These are phyloP conservation scores for Xanthoconium purpureum DNA, from an alignment of 768 basidiomycete species.

Conservation along the genomic window DNA sequence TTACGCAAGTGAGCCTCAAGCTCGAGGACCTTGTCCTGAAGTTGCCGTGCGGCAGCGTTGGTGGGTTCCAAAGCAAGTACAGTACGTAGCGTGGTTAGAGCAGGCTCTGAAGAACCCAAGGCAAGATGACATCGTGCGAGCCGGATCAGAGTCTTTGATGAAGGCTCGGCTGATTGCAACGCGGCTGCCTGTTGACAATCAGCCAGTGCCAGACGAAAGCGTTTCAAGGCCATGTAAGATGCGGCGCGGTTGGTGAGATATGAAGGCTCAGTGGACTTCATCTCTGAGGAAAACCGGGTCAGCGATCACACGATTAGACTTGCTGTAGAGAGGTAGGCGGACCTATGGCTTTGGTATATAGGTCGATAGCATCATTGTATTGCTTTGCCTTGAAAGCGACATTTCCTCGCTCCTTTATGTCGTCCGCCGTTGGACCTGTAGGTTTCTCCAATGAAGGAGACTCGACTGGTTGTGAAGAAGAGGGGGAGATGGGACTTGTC, in stretches of 20 bases:
- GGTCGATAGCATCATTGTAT: constrained; percentile 67
- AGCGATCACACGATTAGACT: constrained; percentile 3
- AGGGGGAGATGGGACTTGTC: constrained; percentile 19
- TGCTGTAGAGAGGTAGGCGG: constrained; percentile 23
- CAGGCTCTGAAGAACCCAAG: constrained; percentile 64
- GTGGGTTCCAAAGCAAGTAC: constrained; percentile 60
- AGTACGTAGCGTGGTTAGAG: constrained; percentile 62
- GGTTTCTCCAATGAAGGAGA: constrained; percentile 17
- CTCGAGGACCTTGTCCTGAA: constrained; percentile 56
- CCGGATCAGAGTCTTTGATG: constrained; percentile 76
- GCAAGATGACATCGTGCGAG: constrained; percentile 84
- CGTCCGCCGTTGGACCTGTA: constrained; percentile 41
- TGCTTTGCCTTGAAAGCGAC: constrained; percentile 62
- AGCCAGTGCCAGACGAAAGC: constrained; percentile 66
- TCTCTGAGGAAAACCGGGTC: constrained; percentile 36
- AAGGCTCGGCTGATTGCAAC: constrained; percentile 59
- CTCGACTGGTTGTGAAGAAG: constrained; percentile 5
- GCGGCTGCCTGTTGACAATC: constrained; percentile 76
- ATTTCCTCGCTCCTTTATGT: constrained; percentile 78
- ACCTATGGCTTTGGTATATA: constrained; percentile 78
- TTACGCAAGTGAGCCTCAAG: constrained; percentile 67
- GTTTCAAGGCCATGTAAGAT: constrained; percentile 77
- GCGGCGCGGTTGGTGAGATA: constrained; percentile 87
- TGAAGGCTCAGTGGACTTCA: constrained; percentile 64
- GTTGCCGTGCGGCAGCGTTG: constrained; percentile 57